Conservation (phyloP, 208 protist species). For the Trypanosoma melophagium region DNA sequence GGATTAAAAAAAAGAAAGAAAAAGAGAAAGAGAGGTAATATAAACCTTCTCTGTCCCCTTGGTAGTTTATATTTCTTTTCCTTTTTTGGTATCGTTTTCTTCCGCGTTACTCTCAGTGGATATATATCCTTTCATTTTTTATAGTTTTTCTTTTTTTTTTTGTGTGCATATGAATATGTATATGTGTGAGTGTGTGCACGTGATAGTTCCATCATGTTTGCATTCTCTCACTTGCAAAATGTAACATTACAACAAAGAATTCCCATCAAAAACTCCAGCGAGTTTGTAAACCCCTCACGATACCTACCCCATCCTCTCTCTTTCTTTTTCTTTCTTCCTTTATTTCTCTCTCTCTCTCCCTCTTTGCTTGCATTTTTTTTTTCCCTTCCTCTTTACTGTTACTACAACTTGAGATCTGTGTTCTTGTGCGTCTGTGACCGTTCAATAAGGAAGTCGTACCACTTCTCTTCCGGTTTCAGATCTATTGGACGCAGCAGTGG, state of each 20-base stretch:
- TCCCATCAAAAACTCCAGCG: background rate
- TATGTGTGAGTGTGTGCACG: no score
- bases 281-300: conserved; percentile 1
- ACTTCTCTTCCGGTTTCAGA: conserved; percentile 59
- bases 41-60: background rate
- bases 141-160: no score
- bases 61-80: background rate
- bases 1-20: no score
- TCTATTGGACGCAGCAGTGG: conserved; percentile 77
- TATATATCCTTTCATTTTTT: background rate
- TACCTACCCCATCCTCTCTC: background rate
- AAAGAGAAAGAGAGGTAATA: no score
- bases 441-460: conserved; percentile 82
- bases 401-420: conserved; percentile 52
- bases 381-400: background rate
- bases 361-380: background rate
- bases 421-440: conserved; percentile 62
- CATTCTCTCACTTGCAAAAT: no score
- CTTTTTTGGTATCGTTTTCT: background rate
- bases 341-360: background rate
- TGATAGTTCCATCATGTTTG: no score
- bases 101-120: background rate
- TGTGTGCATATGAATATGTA: no score
- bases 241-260: background rate
- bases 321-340: conserved; percentile 2